phyloP scores from a whole-genome alignment of 257 asterid species.

The Rehmannia glutinosa region DNA sequence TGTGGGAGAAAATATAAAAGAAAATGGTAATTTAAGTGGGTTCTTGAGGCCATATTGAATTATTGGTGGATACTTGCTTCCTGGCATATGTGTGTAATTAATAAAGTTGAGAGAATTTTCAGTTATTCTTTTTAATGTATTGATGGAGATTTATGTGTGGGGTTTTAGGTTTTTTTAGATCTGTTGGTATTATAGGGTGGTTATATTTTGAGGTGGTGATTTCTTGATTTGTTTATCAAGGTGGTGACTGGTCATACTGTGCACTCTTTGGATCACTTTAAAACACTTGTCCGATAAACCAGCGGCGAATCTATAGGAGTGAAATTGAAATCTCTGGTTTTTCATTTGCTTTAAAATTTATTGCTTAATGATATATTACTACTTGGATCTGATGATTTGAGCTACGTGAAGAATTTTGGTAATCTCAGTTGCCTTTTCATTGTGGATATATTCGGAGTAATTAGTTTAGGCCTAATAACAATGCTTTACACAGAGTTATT shows the following conservation, averaged over 20 bases:
- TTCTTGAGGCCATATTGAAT: neutral
- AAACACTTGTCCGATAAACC: neutral
- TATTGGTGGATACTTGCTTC: neutral
- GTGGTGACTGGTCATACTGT: neutral
- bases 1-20: neutral
- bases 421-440: neutral
- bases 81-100: neutral
- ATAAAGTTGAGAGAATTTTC: neutral
- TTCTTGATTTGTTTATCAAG: conserved; percentile 7
- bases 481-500: no score
- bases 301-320: neutral
- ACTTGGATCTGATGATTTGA: neutral
- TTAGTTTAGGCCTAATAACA: no score
- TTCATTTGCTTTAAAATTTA: neutral
- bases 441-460: neutral
- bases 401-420: neutral
- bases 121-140: neutral
- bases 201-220: conserved; percentile 4
- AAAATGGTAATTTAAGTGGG: neutral
- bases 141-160: neutral
- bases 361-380: neutral
- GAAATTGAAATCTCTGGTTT: neutral
- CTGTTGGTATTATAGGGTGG: conserved; percentile 7
- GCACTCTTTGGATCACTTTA: conserved; percentile 3
- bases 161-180: conserved; percentile 2